A percentile compares a stretch with the other conserved stretches of the same genome.
Evolutionary conservation across 2,329 filamentous ascomycete species (phyloP).

Genomic region (Pyrenochaeta sp.): DNA sequence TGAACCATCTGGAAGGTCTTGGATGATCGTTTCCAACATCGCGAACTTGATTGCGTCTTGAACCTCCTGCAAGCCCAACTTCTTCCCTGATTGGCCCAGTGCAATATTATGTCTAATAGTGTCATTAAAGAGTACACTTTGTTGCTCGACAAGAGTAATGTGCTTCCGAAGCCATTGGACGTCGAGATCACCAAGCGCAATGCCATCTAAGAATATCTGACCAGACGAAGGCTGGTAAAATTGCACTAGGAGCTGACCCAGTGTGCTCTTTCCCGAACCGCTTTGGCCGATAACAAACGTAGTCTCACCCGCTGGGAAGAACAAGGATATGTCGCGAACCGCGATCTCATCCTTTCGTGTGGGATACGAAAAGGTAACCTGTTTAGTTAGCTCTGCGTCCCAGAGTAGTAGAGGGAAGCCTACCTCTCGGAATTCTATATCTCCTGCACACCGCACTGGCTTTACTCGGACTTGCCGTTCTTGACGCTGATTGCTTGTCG

Average conservation of each 20-base stretch:
- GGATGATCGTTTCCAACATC: slow-evolving; percentile 73
- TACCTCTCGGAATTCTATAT: slow-evolving; percentile 75
- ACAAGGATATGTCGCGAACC: slow-evolving; percentile 69
- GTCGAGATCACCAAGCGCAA: slow-evolving; percentile 69
- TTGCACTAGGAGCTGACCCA: slow-evolving; percentile 79
- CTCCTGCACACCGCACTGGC: slow-evolving; percentile 63
- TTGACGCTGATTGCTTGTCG: slow-evolving; percentile 28
- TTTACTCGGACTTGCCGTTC: slow-evolving; percentile 23
- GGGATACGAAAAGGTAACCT: slow-evolving; percentile 87
- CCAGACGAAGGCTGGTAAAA: slow-evolving; percentile 77
- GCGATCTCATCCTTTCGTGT: slow-evolving; percentile 68
- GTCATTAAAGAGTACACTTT: slow-evolving; percentile 82
- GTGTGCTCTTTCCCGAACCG: slow-evolving; percentile 91
- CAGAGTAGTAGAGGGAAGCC: slow-evolving; percentile 32
- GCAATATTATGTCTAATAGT: slow-evolving; percentile 80
- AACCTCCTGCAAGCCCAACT: slow-evolving; percentile 65
- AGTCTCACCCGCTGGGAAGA: slow-evolving; percentile 75
- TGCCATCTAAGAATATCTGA: slow-evolving; percentile 72
- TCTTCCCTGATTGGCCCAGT: slow-evolving; percentile 67
- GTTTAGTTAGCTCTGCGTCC: slow-evolving; percentile 13
- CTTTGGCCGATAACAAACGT: slow-evolving; percentile 86
- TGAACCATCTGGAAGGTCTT: slow-evolving; percentile 72
- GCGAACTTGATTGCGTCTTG: slow-evolving; percentile 70
- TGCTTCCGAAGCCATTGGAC: slow-evolving; percentile 78
- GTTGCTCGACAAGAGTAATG: slow-evolving; percentile 83